Percentiles rank a stretch among this genome's conserved stretches.
phyloP scores from a whole-genome alignment of 768 basidiomycete genomes.

The Rhodotorula diobovata region DNA sequence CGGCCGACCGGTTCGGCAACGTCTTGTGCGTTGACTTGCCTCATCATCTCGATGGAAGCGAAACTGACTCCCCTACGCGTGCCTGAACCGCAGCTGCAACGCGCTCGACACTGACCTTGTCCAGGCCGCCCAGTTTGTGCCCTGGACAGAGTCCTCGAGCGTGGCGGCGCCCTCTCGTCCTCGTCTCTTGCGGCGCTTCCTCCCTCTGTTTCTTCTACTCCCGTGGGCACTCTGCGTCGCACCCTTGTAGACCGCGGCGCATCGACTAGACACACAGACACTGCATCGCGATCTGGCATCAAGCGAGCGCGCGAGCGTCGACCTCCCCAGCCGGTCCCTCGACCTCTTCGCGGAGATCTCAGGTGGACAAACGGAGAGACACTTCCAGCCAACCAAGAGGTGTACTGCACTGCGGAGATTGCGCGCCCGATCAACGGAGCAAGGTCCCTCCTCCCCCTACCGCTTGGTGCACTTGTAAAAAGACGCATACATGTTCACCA shows the following conservation, averaged over 20 bases:
- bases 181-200: background rate
- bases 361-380: too few relatives aligned
- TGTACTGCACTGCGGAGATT: too few relatives aligned
- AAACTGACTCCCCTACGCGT: background rate
- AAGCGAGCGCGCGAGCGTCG: too few relatives aligned
- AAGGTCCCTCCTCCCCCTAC: background rate
- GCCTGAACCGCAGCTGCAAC: constrained; percentile 22
- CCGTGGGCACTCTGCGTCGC: background rate
- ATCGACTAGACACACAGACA: background rate
- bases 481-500: constrained; percentile 60
- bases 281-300: background rate
- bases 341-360: too few relatives aligned
- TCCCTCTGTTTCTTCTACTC: background rate
- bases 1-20: constrained; percentile 41
- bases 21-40: constrained; percentile 30
- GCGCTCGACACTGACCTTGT: constrained; percentile 29
- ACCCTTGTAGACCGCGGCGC: background rate
- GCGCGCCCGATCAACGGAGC: too few relatives aligned
- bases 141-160: background rate
- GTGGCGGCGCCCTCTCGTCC: too few relatives aligned
- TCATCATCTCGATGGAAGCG: too few relatives aligned
- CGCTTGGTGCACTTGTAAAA: constrained; percentile 34
- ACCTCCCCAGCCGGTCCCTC: too few relatives aligned
- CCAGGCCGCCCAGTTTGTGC: constrained; percentile 26
- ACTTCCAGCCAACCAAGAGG: too few relatives aligned